Percentiles rank a stretch among this genome's conserved stretches.
Conservation (phyloP, 768 basidiomycete species). For the Xerocomus brunneocitrinus region DNA sequence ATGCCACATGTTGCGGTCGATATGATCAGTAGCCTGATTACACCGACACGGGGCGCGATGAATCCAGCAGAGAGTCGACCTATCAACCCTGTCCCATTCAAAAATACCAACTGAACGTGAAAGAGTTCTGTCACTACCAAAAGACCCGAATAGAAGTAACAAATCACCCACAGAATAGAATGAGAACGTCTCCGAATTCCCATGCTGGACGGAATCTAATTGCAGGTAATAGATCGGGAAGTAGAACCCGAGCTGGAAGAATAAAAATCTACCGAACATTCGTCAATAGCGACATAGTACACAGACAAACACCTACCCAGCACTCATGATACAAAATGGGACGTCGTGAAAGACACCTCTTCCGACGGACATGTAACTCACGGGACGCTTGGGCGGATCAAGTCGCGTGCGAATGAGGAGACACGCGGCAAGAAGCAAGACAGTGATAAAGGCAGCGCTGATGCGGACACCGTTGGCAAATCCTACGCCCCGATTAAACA, state of each 20-base stretch:
- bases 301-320: constrained; percentile 15
- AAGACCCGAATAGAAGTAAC: background rate
- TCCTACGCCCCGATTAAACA: constrained; percentile 15
- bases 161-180: constrained; percentile 46
- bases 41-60: constrained; percentile 39
- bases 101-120: background rate
- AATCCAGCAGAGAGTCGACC: constrained; percentile 48
- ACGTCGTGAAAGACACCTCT: constrained; percentile 12
- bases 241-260: constrained; percentile 38
- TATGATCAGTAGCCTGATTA: constrained; percentile 39
- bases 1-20: constrained; percentile 30
- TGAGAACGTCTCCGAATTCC: constrained; percentile 40
- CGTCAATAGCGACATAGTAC: background rate
- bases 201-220: constrained; percentile 45
- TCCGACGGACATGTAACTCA: constrained; percentile 14
- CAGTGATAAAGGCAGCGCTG: constrained; percentile 41
- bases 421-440: constrained; percentile 32
- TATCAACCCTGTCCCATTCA: constrained; percentile 47
- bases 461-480: constrained; percentile 47
- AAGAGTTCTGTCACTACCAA: background rate
- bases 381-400: constrained; percentile 24
- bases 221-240: constrained; percentile 57
- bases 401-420: constrained; percentile 37
- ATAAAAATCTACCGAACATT: background rate
- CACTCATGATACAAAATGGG: constrained; percentile 12